Conservation (phyloP, 176 grass and related monocot genomes). For the Aegilops sharonensis region DNA sequence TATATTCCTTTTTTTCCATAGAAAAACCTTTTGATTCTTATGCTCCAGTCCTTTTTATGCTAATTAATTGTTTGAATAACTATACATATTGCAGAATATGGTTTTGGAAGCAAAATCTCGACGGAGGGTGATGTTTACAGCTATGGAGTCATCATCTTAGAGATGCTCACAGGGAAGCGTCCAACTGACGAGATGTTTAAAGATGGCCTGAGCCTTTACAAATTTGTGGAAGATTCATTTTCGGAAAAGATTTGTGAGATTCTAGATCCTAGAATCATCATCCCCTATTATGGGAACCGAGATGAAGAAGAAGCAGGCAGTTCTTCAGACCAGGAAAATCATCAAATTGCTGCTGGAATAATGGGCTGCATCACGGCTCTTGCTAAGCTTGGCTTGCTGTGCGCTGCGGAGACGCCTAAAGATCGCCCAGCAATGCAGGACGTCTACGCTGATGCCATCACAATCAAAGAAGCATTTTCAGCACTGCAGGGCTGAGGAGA, state of each 20-base stretch:
- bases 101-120: constrained; percentile 41
- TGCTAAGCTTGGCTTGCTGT: too few relatives aligned
- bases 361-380: too few relatives aligned
- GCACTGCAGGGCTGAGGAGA: too few relatives aligned
- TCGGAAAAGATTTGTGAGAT: background rate
- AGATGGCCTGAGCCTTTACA: constrained; percentile 29
- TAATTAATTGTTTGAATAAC: background rate
- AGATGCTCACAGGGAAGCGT: constrained; percentile 14
- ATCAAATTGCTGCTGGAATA: too few relatives aligned
- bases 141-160: constrained; percentile 49
- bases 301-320: background rate
- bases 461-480: too few relatives aligned
- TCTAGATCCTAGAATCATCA: constrained; percentile 7
- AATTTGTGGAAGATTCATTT: constrained; percentile 31
- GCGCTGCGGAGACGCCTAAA: too few relatives aligned
- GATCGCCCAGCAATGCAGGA: too few relatives aligned
- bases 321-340: background rate
- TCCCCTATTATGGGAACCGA: background rate
- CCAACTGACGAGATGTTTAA: too few relatives aligned
- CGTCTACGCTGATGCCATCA: too few relatives aligned
- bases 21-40: background rate
- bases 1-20: background rate
- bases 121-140: constrained; percentile 51
- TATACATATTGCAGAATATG: constrained; percentile 32
- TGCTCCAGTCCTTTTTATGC: background rate